Evolutionary conservation across 352 stramenopile genomes (phyloP).

Genomic region (Globisporangium abappressorium): DNA sequence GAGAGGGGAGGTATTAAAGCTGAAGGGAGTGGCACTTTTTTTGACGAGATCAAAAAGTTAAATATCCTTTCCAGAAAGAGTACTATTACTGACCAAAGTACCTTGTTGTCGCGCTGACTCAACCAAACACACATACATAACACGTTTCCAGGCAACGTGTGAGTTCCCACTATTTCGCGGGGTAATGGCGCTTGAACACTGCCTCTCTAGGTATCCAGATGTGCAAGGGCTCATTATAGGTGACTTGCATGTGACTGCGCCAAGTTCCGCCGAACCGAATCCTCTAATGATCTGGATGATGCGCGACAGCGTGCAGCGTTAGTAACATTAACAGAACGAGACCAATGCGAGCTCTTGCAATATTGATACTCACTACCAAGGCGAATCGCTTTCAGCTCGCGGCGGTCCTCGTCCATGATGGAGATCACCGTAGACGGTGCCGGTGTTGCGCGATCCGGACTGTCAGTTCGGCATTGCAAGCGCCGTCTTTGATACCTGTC

Average conservation of each 20-base stretch:
- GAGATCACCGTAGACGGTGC: background rate
- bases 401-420: background rate
- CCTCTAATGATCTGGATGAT: background rate
- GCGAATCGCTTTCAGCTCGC: background rate
- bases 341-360: background rate
- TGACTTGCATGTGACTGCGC: background rate
- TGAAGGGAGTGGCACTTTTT: constrained; percentile 1
- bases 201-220: background rate
- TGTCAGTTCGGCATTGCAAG: background rate
- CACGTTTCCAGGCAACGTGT: background rate
- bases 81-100: background rate
- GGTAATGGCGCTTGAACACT: background rate
- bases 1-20: background rate
- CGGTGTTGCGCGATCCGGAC: background rate
- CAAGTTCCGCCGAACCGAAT: background rate
- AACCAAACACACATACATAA: no score
- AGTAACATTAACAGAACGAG: background rate
- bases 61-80: no score
- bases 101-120: background rate
- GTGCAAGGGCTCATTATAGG: background rate
- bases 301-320: background rate
- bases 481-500: background rate
- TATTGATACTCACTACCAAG: background rate
- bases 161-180: background rate
- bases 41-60: background rate